Evolutionary conservation across 345 rosid species (phyloP).

Genomic region (Mallotus nudiflorus): DNA sequence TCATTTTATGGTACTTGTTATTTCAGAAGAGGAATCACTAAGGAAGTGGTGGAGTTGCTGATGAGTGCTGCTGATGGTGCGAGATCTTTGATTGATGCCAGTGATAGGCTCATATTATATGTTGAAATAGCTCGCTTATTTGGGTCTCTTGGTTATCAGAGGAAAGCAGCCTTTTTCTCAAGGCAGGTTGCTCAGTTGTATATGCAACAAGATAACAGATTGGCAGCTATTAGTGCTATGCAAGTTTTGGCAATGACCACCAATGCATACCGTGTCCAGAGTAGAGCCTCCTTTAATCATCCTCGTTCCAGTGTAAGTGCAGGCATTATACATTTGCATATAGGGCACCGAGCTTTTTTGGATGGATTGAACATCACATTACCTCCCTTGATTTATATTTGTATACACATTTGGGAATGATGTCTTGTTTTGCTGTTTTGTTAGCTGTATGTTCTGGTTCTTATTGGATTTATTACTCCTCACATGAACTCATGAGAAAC

Average conservation of each 20-base stretch:
- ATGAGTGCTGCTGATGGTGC: slow-evolving; percentile 97
- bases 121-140: slow-evolving; percentile 91
- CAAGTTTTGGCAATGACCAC: slow-evolving; percentile 94
- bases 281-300: slow-evolving; percentile 67
- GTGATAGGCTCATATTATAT: slow-evolving; percentile 82
- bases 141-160: slow-evolving; percentile 87
- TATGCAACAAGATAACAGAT: slow-evolving; percentile 85
- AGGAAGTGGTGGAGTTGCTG: slow-evolving; percentile 89
- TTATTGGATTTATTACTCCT: background rate
- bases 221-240: slow-evolving; percentile 96
- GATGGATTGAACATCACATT: no score
- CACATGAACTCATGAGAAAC: background rate
- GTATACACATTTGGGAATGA: background rate
- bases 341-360: no score
- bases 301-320: slow-evolving; percentile 54
- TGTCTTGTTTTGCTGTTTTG: background rate
- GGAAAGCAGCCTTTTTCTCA: slow-evolving; percentile 97
- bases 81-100: slow-evolving; percentile 89
- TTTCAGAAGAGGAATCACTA: slow-evolving; percentile 78
- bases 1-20: slow-evolving; percentile 17
- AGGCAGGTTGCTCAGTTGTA: slow-evolving; percentile 98
- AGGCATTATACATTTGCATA: no score
- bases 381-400: no score
- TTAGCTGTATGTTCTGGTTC: background rate
- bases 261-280: slow-evolving; percentile 87